Percentiles rank a stretch among this genome's conserved stretches.
Conservation (phyloP, 805 yeast species). For the Teunomyces panamensis region DNA sequence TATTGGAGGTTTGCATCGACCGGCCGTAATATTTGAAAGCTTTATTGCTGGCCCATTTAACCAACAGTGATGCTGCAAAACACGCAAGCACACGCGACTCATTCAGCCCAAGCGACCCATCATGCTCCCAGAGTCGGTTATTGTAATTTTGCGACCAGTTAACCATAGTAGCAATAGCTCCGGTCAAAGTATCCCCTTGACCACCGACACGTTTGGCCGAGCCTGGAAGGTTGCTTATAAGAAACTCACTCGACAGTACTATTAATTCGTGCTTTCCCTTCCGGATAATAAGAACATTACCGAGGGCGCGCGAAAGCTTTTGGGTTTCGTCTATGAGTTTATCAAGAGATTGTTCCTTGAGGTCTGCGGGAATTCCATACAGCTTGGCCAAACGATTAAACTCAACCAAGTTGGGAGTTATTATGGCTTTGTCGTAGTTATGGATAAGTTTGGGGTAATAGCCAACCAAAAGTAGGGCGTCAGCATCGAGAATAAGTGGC, state of each 20-base stretch:
- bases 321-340: conserved; percentile 4
- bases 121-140: conserved; percentile 49
- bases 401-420: conserved; percentile 91
- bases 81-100: conserved; percentile 52
- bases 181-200: conserved; percentile 92
- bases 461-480: conserved; percentile 70
- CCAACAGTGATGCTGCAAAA: conserved; percentile 67
- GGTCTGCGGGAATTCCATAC: conserved; percentile 10
- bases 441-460: conserved; percentile 51
- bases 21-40: conserved; percentile 70
- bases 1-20: conserved; percentile 81
- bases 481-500: conserved; percentile 89
- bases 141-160: conserved; percentile 77
- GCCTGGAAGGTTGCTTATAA: conserved; percentile 53
- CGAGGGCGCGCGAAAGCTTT: conserved; percentile 46
- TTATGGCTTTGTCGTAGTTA: conserved; percentile 57
- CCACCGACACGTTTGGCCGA: conserved; percentile 87
- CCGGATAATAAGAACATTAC: conserved; percentile 60
- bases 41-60: conserved; percentile 58
- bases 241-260: conserved; percentile 43
- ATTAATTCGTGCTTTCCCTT: conserved; percentile 73
- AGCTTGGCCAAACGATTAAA: conserved; percentile 61
- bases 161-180: conserved; percentile 75
- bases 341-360: not conserved
- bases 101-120: not conserved